Conservation (phyloP, 192 early-diverging fungal genomes). For the Gonapodya prolifera region DNA sequence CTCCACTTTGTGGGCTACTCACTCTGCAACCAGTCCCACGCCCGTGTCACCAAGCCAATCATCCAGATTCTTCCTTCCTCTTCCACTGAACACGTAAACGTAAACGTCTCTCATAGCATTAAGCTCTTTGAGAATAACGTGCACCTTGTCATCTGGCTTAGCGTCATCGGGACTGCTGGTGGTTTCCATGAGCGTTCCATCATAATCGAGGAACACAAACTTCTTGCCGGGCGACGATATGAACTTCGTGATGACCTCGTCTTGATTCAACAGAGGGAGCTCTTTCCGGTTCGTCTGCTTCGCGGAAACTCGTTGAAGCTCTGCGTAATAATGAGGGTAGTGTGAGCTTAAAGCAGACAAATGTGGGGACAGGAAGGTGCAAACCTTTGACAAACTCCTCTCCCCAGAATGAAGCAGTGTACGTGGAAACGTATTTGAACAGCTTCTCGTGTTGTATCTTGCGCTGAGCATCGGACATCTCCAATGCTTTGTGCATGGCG, state of each 20-base stretch:
- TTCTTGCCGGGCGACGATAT: constrained; percentile 47
- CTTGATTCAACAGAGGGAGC: constrained; percentile 41
- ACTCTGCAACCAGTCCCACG: constrained; percentile 87
- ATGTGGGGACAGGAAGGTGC: constrained; percentile 10
- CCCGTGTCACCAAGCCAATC: constrained; percentile 77
- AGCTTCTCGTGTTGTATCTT: constrained; percentile 81
- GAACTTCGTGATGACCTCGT: constrained; percentile 38
- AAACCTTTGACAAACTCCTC: constrained; percentile 85
- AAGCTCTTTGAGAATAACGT: constrained; percentile 57
- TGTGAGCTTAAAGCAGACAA: background rate
- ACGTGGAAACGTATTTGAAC: constrained; percentile 87
- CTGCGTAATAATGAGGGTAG: background rate
- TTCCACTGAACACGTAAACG: constrained; percentile 94
- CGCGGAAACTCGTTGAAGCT: constrained; percentile 41
- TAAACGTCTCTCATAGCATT: constrained; percentile 65
- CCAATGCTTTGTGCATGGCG: constrained; percentile 81
- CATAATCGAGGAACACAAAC: constrained; percentile 88
- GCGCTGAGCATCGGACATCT: constrained; percentile 72
- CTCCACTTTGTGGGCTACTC: background rate
- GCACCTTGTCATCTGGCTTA: constrained; percentile 61
- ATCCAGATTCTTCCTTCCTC: constrained; percentile 77
- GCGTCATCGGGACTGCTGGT: constrained; percentile 89
- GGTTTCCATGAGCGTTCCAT: constrained; percentile 81
- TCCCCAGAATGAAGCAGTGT: constrained; percentile 97
- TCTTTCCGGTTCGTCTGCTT: constrained; percentile 47